Conservation (phyloP, 2,329 filamentous ascomycete species). For the Fusarium penzigii region DNA sequence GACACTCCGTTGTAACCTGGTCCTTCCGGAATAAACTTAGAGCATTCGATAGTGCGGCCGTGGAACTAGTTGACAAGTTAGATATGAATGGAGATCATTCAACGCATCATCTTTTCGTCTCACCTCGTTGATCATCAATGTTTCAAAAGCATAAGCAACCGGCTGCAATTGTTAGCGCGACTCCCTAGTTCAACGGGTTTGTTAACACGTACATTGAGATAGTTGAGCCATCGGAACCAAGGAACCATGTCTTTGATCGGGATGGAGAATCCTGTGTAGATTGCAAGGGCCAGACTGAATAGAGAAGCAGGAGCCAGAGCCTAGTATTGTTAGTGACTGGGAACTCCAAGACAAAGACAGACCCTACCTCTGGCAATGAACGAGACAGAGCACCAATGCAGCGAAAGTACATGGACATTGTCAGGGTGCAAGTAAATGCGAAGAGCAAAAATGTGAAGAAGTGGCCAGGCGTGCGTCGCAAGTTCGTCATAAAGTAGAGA, state of each 20-base stretch:
- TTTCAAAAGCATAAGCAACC: slow-evolving; percentile 65
- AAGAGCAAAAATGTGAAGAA: slow-evolving; percentile 48
- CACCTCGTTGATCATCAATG: slow-evolving; percentile 59
- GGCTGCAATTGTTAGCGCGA: slow-evolving; percentile 32
- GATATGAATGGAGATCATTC: too few relatives aligned
- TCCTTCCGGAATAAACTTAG: slow-evolving; percentile 20
- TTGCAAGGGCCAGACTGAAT: slow-evolving; percentile 29
- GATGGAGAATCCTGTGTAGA: slow-evolving; percentile 51
- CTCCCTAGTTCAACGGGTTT: too few relatives aligned
- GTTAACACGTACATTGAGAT: slow-evolving; percentile 45
- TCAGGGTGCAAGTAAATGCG: slow-evolving; percentile 52
- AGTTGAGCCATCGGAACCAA: slow-evolving; percentile 68
- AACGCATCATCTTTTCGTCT: too few relatives aligned
- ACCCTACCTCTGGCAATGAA: too few relatives aligned
- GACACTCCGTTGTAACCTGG: slow-evolving; percentile 44
- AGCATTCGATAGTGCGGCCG: slow-evolving; percentile 20
- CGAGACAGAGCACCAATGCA: too few relatives aligned
- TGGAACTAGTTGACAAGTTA: slow-evolving; percentile 45
- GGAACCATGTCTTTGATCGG: slow-evolving; percentile 51
- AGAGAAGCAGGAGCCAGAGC: slow-evolving; percentile 41
- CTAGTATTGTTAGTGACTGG: slow-evolving; percentile 14
- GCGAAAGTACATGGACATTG: slow-evolving; percentile 54
- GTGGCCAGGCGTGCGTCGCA: slow-evolving; percentile 42
- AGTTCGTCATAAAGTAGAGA: slow-evolving; percentile 49
- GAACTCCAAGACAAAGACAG: too few relatives aligned